These are phyloP conservation scores for Euphorbia celastroides DNA, from an alignment of 441 rosid genomes.

Conservation along the genomic window DNA sequence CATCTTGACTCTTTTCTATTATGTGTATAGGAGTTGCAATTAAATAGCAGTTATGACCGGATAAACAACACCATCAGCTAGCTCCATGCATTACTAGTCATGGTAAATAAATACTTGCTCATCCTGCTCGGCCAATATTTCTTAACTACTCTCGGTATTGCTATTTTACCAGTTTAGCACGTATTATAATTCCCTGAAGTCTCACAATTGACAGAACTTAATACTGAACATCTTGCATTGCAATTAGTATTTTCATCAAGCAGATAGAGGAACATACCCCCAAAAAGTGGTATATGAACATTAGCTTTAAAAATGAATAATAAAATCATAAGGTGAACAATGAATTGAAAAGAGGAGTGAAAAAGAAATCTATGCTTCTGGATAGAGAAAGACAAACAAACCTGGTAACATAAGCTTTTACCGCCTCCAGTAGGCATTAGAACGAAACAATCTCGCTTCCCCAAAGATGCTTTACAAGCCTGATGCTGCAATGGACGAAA, in stretches of 20 bases:
- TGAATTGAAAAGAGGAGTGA: not conserved
- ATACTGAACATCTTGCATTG: not conserved
- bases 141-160: not conserved
- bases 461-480: slow-evolving; percentile 69
- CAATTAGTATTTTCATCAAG: not conserved
- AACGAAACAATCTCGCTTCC: slow-evolving; percentile 73
- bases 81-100: not conserved
- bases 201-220: not conserved
- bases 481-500: slow-evolving; percentile 85
- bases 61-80: not conserved
- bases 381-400: slow-evolving; percentile 22
- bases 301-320: not conserved
- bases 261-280: not conserved
- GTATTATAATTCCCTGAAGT: not conserved
- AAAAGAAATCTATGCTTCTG: not conserved
- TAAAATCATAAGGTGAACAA: not conserved
- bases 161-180: not conserved
- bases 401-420: slow-evolving; percentile 96
- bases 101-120: not conserved
- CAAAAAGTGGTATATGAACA: slow-evolving; percentile 1
- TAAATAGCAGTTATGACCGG: not conserved
- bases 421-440: slow-evolving; percentile 98
- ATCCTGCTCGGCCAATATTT: not conserved
- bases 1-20: not conserved
- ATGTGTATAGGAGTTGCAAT: not conserved